Evolutionary conservation across 257 asterid genomes (phyloP), one percentile per base, ranked within the genome.

Genomic region (Ilex asprella): DNA sequence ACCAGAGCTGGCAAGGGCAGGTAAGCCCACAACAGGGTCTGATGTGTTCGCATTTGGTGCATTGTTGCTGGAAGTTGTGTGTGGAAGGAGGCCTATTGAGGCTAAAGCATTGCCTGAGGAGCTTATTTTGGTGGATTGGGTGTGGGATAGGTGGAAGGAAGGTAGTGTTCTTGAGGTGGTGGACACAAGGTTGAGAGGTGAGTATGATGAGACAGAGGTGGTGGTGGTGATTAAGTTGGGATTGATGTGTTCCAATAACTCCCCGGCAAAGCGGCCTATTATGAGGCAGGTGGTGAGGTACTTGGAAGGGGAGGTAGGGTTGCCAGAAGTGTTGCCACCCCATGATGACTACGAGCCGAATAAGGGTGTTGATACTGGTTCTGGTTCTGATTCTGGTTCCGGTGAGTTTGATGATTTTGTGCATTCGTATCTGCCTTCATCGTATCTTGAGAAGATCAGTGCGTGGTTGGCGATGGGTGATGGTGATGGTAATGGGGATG

Each of bases 51-150:
- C 16, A 9, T 50, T 11, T 14, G 21, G 55, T n/a, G 16, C 55
- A 50, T n/a, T 50, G 15, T 11, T 50, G 55, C 13, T 50, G 21
- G 55, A 50, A n/a, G 55, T 50, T n/a, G 55, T n/a, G 15, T 50
- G 55, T n/a, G 16, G 55, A 14, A 50, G 55, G 27, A 21, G 55
- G 55, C 55, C 55, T 12, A 50, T 50, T 50, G 55, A 50, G 55
- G 14, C 55, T 11, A 12, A 50, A 50, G 55, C 16, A 50, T 50
- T 50, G 55, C 6, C 14, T 50, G 15, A 50, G 55, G 55, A n/a
- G 13, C 15, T 50, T 50, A 14, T n/a, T 11, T 50, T 50, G 16
- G 55, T 6, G 12, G 47, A 41, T 11, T 41, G 47, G 47, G 47
- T 41, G 7, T 41, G 47, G 47, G 47, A 41, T 41, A 41, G 47